phyloP scores from a whole-genome alignment of 1,284 basidiomycete genomes.

The Exobasidium rhododendri region DNA sequence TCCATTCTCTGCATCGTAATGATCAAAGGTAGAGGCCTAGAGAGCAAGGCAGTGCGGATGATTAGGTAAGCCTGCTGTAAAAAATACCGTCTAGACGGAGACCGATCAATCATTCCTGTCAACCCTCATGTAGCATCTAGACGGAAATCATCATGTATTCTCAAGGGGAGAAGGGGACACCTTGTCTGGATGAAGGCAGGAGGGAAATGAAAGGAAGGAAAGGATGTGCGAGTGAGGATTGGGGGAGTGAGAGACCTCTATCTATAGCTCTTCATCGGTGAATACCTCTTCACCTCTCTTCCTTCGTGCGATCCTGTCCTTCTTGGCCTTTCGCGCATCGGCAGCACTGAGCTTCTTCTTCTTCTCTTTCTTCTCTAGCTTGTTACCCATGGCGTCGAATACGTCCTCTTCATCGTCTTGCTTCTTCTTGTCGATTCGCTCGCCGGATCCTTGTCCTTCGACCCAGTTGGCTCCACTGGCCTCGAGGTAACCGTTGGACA shows the following conservation, averaged over 20 bases:
- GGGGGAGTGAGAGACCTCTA: background rate
- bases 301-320: conserved; percentile 34
- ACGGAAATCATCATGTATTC: too few species aligned
- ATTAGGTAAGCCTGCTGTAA: too few species aligned
- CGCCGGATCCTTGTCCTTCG: conserved; percentile 70
- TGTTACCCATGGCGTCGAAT: conserved; percentile 50
- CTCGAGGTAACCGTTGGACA: conserved; percentile 44
- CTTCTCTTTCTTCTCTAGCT: conserved; percentile 34
- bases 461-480: conserved; percentile 71
- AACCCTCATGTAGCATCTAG: too few species aligned
- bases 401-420: conserved; percentile 45
- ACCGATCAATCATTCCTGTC: too few species aligned
- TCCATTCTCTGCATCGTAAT: too few species aligned
- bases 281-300: conserved; percentile 39
- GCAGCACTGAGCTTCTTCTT: conserved; percentile 37
- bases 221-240: too few species aligned
- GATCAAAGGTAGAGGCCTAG: too few species aligned
- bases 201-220: too few species aligned
- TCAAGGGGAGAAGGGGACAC: too few species aligned
- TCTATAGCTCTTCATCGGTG: conserved; percentile 9
- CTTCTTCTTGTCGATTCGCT: conserved; percentile 46
- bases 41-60: too few species aligned
- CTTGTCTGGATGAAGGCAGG: too few species aligned
- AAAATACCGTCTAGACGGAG: too few species aligned
- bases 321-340: conserved; percentile 40